Base-by-base conservation (phyloP, 306 rosid genomes). In the Datisca glomerata region DNA sequence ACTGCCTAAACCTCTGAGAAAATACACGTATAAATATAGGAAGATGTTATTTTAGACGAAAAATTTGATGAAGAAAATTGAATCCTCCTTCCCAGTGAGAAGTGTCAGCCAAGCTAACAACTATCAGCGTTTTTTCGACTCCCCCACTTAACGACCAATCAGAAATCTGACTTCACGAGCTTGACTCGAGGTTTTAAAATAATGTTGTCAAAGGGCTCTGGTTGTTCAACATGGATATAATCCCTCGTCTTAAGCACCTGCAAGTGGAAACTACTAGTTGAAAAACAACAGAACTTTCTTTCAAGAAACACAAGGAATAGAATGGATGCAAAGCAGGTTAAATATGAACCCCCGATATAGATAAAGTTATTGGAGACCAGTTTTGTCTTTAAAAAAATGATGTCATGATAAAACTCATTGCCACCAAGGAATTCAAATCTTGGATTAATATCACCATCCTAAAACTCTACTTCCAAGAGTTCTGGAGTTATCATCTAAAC, bases 201-300 rank as follows among this genome's bases (percentile, higher is more conserved):
- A 43, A 91, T 64, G 57, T 57, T 64, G 45, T 78, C 85, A 43
- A 68, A 91, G 46, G 99, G 82, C 55, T 63, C 67, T 21, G 56
- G 49, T 69, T 91, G 99, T 35, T 85, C 99, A 60, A 80, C 96
- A 39, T 85, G 73, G 64, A 91, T 51, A 66, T 85, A 85, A 67
- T 91, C 99, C 78, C 66, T 78, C 20, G 99, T 85, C 94, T 85
- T 85, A 24, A 91, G 99, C 63, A 91, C 96, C 99, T 91, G 82
- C 49, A 72, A 49, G 14, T 42, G 42, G 39, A 44, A 65, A 38
- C 19, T 37, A 34, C 34, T 9, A 43, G 42, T 53, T 45, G 27
- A 27, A 37, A 39, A 44, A 10, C 32, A 49, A 28, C 8, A 44
- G 13, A 14, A 52, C 18, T 21, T 41, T 2, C 17, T 21, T 21